Base-by-base conservation (phyloP, 2,329 filamentous ascomycete genomes). In the Herpotrichia juniperi region DNA sequence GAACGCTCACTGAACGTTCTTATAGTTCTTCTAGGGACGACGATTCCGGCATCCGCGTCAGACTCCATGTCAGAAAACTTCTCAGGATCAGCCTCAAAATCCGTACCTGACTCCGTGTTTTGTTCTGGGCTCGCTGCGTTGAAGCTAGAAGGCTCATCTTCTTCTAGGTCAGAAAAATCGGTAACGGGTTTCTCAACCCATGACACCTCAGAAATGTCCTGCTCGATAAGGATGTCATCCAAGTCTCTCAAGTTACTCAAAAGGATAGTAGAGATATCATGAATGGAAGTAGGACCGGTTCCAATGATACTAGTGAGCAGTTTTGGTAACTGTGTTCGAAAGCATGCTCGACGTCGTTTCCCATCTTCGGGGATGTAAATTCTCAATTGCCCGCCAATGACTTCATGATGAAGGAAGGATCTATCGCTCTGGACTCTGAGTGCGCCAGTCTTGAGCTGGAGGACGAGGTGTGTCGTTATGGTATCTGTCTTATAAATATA, bases 181-280 rank as follows among this genome's bases (percentile, higher is more conserved):
- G 56, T 16, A 9, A 50, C 35, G 4, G 59, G 59, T 31, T 53
- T 55, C 22, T 54, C 32, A 12, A 66, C 59, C 61, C 62, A 66
- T 10, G 32, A 34, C 2, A 64, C 61, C 1, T 22, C 2, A 10
- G 54, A 24, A 25, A 64, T 59, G 16, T 66, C 61, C n/a, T 57
- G 54, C 19, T 62, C 59, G 0, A 39, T 4, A 10, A 65, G 31
- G 6, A 62, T 43, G 7, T 58, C 56, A 11, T 59, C 53, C 3
- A 66, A 32, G 1, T 54, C 51, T 19, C 30, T 14, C 1, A 49
- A 12, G 8, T 37, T 21, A 28, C 28, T 43, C 1, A 14, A 21
- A 4, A 66, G 21, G 14, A 66, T 61, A 14, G 34, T 24, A 1
- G 57, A 57, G 6, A 64, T 56, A 17, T 51, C 39, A 32, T 55